Evolutionary conservation across 768 basidiomycete species (phyloP).

Genomic region (Obba rivulosa): DNA sequence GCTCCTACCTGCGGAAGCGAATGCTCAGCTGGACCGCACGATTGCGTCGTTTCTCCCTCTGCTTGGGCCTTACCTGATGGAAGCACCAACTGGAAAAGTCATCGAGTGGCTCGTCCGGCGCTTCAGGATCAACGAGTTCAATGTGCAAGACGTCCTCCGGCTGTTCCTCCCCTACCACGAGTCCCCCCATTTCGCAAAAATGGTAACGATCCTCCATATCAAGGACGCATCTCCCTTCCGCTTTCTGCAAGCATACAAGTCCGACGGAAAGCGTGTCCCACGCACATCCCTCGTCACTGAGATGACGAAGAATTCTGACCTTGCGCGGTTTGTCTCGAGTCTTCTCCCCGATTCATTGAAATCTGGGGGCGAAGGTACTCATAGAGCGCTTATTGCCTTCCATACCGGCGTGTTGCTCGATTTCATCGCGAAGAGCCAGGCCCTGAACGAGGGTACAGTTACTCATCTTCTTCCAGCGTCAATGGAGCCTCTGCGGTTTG

Average conservation of each 20-base stretch:
- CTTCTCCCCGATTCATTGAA: constrained; percentile 60
- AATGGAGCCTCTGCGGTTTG: constrained; percentile 46
- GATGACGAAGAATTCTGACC: constrained; percentile 61
- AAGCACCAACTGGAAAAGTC: constrained; percentile 74
- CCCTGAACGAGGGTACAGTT: constrained; percentile 59
- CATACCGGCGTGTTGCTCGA: constrained; percentile 77
- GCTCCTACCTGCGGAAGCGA: constrained; percentile 57
- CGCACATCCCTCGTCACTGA: constrained; percentile 68
- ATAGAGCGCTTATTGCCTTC: constrained; percentile 77
- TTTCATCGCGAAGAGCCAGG: constrained; percentile 57
- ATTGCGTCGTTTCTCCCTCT: constrained; percentile 61
- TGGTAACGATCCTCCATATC: constrained; percentile 81
- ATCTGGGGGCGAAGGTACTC: constrained; percentile 23
- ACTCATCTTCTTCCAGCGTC: constrained; percentile 63
- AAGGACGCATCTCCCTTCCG: constrained; percentile 60
- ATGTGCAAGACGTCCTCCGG: constrained; percentile 68
- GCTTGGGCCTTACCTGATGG: constrained; percentile 78
- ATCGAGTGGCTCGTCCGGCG: constrained; percentile 93
- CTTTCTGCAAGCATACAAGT: constrained; percentile 72
- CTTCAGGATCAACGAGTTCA: constrained; percentile 96
- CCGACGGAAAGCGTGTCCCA: constrained; percentile 69
- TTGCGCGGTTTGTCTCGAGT: constrained; percentile 65
- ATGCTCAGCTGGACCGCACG: constrained; percentile 53
- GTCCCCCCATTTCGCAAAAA: constrained; percentile 89
- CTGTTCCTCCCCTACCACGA: constrained; percentile 95